phyloP scores from a whole-genome alignment of 2,329 filamentous ascomycete genomes.

The Furcasterigmium sp. region DNA sequence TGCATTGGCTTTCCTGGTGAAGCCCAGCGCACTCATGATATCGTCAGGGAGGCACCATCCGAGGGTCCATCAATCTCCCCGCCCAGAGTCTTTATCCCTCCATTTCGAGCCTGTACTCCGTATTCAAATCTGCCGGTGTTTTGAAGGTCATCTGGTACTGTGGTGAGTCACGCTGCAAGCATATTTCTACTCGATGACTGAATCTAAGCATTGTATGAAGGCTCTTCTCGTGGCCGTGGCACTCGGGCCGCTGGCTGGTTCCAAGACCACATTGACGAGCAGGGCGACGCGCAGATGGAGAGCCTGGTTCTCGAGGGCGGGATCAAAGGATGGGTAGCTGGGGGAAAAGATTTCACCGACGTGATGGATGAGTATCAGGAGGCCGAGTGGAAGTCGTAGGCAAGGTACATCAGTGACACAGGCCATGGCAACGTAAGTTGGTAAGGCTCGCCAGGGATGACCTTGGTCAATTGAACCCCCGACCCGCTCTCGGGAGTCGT shows the following conservation, averaged over 20 bases:
- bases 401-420: neutral
- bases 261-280: slow-evolving; percentile 40
- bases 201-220: slow-evolving; percentile 26
- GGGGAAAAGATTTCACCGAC: slow-evolving; percentile 38
- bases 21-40: neutral
- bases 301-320: slow-evolving; percentile 46
- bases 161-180: slow-evolving; percentile 24
- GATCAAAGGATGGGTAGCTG: slow-evolving; percentile 48
- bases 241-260: slow-evolving; percentile 52
- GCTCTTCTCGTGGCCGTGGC: slow-evolving; percentile 49
- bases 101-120: slow-evolving; percentile 33
- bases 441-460: no score
- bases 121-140: slow-evolving; percentile 35
- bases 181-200: neutral
- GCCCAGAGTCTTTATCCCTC: slow-evolving; percentile 39
- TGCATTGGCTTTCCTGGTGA: neutral
- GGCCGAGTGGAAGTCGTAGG: slow-evolving; percentile 21
- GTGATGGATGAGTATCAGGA: slow-evolving; percentile 42
- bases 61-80: slow-evolving; percentile 45
- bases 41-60: slow-evolving; percentile 49
- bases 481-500: no score
- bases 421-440: neutral
- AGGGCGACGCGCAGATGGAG: slow-evolving; percentile 32
- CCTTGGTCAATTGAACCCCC: no score
- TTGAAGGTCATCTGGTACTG: slow-evolving; percentile 42